Evolutionary conservation across 2,329 filamentous ascomycete species (phyloP), one percentile per base, ranked within the genome.

Genomic region (Annulohypoxylon truncatum): DNA sequence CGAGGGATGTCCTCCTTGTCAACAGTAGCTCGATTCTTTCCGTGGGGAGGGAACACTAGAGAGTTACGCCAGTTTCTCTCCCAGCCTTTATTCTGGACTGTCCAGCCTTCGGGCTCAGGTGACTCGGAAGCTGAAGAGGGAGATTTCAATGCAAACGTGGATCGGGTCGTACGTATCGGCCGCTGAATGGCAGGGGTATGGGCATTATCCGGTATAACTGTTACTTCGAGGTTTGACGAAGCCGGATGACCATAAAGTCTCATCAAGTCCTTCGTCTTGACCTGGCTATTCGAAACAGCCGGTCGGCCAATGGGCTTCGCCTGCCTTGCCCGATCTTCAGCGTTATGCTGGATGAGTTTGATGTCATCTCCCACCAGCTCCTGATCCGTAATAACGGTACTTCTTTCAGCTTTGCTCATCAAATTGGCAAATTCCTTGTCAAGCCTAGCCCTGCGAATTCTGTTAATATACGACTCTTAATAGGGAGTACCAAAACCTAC

Each of bases 1-100:
- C 93, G 86, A 18, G 84, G 80, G 31, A 98, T 89, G 74, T 96
- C 93, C n/a, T 85, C 82, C 66, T 85, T 88, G 61, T 92, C 87
- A 1, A 96, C 88, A 0, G 85, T 88, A 0, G 90, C 87, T 66
- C 89, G 85, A 52, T 87, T 86, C 57, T 84, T 86, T 2, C 88
- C 87, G 24, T 79, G 81, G 4, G 79, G 72, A 2, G 89, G 89
- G 74, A 88, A 93, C 1, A 88, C 81, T 1, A 94, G 81, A 1
- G 90, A 85, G 52, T 82, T 82, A 13, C 82, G 79, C 87, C 88
- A 90, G 0, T 78, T 64, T 13, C 78, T 77, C 31, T 77, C 77
- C 88, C 88, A 90, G 2, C 77, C 77, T 5, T 79, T 80, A 67
- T 90, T 80, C 24, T 78, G 65, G 5, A 74, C 71, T 1, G 86